Percentiles rank a stretch among this genome's conserved stretches.
These are phyloP conservation scores for Backusella sp. DNA, from an alignment of 192 early-diverging fungal genomes.

Conservation along the genomic window DNA sequence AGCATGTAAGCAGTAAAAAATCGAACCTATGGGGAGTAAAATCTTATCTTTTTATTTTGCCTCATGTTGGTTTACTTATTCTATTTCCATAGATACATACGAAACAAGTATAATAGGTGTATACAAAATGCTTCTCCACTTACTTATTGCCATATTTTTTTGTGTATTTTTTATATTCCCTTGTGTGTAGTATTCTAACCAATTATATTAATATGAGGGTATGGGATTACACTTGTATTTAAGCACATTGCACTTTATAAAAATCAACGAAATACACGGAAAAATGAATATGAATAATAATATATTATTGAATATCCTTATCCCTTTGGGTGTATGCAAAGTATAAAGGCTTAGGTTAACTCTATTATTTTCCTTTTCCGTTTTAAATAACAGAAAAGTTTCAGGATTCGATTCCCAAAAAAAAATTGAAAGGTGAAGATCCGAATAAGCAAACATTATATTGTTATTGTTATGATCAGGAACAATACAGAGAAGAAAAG, in stretches of 20 bases:
- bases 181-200: neutral
- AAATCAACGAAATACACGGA: neutral
- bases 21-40: neutral
- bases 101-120: neutral
- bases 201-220: neutral
- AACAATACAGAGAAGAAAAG: neutral
- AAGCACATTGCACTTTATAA: neutral
- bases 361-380: neutral
- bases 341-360: neutral
- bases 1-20: neutral
- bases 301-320: neutral
- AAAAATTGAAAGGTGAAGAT: neutral
- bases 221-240: neutral
- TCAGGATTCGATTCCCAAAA: neutral
- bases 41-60: neutral
- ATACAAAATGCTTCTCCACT: neutral
- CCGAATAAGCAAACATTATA: neutral
- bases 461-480: neutral
- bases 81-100: neutral
- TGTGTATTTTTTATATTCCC: neutral
- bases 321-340: neutral
- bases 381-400: neutral
- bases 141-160: neutral
- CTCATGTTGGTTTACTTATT: neutral
- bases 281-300: neutral